These are phyloP conservation scores for Quercus lobata DNA, from an alignment of 331 rosid genomes.

Conservation along the genomic window DNA sequence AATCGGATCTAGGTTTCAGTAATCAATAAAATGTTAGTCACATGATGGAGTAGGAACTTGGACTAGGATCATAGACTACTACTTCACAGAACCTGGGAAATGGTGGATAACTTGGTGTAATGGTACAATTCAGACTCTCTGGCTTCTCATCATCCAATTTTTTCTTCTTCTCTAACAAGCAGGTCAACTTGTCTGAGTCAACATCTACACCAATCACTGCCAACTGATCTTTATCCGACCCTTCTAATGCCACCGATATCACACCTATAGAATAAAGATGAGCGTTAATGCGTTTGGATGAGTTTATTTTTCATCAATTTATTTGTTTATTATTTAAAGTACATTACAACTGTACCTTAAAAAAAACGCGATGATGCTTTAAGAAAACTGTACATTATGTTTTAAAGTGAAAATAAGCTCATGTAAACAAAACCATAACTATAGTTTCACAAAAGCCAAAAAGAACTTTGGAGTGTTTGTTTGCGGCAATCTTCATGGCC, in stretches of 20 bases:
- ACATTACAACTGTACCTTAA: no score
- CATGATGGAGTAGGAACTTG: no score
- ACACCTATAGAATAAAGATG: background rate
- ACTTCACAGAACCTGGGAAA: background rate
- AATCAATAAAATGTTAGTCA: no score
- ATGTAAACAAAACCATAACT: no score
- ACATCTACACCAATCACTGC: slow-evolving; percentile 7
- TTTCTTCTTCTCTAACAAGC: slow-evolving; percentile 4
- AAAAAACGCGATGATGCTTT: no score
- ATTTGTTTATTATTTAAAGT: no score
- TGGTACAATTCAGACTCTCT: background rate
- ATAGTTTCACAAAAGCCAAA: background rate
- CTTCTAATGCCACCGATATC: slow-evolving; percentile 2
- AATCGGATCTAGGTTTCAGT: no score
- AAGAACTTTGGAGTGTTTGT: background rate
- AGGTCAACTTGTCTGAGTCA: slow-evolving; percentile 4
- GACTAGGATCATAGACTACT: no score
- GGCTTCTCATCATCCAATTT: rapidly evolving
- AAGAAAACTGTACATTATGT: background rate
- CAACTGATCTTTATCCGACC: background rate
- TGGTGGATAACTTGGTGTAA: background rate
- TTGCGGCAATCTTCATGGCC: background rate
- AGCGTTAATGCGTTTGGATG: no score
- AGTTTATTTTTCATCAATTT: no score
- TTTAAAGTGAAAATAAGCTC: no score